Base-by-base conservation (phyloP, 1,284 basidiomycete genomes). In the Cutaneotrichosporon sp. region DNA sequence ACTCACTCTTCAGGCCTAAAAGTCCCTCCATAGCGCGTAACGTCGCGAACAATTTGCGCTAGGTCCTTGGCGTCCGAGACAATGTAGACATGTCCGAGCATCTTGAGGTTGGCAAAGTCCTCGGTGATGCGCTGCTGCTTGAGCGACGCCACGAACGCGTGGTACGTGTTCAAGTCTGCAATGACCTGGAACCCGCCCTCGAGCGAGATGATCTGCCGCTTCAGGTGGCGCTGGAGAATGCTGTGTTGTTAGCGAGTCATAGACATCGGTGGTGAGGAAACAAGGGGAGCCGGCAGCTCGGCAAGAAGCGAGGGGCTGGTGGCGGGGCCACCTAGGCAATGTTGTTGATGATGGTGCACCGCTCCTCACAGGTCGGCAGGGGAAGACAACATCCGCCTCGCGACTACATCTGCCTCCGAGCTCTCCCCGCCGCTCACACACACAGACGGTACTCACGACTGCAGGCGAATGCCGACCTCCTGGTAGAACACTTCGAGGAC, bases 401-500 rank as follows among this genome's bases (percentile, higher is more conserved):
- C n/a, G n/a, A n/a, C n/a, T n/a, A n/a, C n/a, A n/a, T n/a, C n/a
- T n/a, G n/a, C n/a, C n/a, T n/a, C n/a, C n/a, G n/a, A n/a, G n/a
- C n/a, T n/a, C n/a, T n/a, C n/a, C n/a, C n/a, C n/a, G n/a, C n/a
- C n/a, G n/a, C n/a, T n/a, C n/a, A n/a, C n/a, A 2, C 36, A 38
- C 46, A 16, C 6, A 13, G 11, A 49, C 14, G 22, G 47, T 10
- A 80, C 85, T 72, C 62, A 97, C 95, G 85, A 87, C 72, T 97
- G 90, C 20, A 99, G 79, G 25, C 97, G 87, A 63, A 97, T 88
- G 1, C 95, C 94, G 51, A 99, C 90, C 79, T 99, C 95, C 79
- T 95, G 90, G 75, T 98, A 92, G 78, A 99, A 98, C 1, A 99
- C 94, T 71, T 98, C 95, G 22, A 99, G 81, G 2, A 99, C 92